Evolutionary conservation across 345 rosid genomes (phyloP).

Genomic region (Dipteronia dyeriana): DNA sequence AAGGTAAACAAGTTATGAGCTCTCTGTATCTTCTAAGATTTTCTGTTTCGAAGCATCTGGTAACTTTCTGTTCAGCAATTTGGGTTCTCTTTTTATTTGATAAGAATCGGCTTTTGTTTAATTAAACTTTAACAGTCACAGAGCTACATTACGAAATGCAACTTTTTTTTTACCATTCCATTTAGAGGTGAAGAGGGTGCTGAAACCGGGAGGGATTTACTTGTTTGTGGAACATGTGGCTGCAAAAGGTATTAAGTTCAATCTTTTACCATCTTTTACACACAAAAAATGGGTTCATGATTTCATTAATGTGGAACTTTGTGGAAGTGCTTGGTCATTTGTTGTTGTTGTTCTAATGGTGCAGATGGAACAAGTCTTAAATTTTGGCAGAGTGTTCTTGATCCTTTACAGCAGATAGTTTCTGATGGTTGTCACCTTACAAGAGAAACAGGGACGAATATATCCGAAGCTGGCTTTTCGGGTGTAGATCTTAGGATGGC

Average conservation of each 20-base stretch:
- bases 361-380: slow-evolving; percentile 72
- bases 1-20: slow-evolving; percentile 38
- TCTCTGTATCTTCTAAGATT: background rate
- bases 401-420: slow-evolving; percentile 72
- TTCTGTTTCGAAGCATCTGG: background rate
- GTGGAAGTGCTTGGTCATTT: background rate
- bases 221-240: slow-evolving; percentile 88
- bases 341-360: slow-evolving; percentile 1
- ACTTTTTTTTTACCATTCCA: background rate
- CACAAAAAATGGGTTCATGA: background rate
- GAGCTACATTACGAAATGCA: background rate
- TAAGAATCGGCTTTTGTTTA: background rate
- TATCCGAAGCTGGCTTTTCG: slow-evolving; percentile 62
- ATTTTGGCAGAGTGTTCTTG: slow-evolving; percentile 54
- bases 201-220: slow-evolving; percentile 79
- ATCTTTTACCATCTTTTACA: background rate
- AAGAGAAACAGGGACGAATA: slow-evolving; percentile 60
- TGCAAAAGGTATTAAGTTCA: slow-evolving; percentile 59
- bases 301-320: background rate
- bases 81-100: background rate
- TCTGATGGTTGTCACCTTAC: slow-evolving; percentile 81
- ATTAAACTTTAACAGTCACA: background rate
- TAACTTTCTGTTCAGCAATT: background rate
- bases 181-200: slow-evolving; percentile 75
- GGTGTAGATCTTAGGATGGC: slow-evolving; percentile 42